Base-by-base conservation (phyloP, 352 stramenopile species). In the Globisporangium viniferum region DNA sequence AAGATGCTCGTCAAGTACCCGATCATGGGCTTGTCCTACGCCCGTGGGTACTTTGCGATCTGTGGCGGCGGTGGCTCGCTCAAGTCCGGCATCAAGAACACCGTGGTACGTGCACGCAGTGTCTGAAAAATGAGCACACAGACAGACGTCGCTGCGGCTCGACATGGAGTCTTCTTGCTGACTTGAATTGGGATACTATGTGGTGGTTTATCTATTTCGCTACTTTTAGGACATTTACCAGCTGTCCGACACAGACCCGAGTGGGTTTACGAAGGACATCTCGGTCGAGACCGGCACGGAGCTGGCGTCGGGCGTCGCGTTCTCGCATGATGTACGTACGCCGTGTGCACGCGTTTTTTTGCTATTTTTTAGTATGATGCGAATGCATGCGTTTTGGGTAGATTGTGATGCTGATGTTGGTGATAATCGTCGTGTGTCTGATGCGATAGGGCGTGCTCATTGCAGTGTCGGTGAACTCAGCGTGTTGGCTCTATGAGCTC, bases 71-170 rank as follows among this genome's bases (percentile, higher is more conserved):
- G 88, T 62, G 88, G 88, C 22, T 94, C 84, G 29, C 80, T 93
- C 60, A 92, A 88, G 73, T 93, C 86, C 12, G 88, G 88, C 64
- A 93, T 95, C 67, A 89, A 90, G 53, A 95, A 95, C 77, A 95
- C 84, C 3, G 83, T 94, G 63, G 88, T 91, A 80, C 0, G 24
- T 24, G 24, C 24, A 24, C 24, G 0, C 24, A 24, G 24, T 24
- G 24, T 24, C 24, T 24, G 24, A 24, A 24, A 24, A 24, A 24
- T 24, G 24, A 24, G 24, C 24, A 24, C 24, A 24, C 24, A 24
- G 24, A 24, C 24, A 24, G 24, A 24, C 24, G 24, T 24, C 24
- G 24, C 24, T 24, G 24, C 24, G 24, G 24, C 24, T 24, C 24
- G 24, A 24, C 24, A 24, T 24, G 24, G 24, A 24, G n/a, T 24